phyloP scores from a whole-genome alignment of 345 rosid species.

The Kernera saxatilis region DNA sequence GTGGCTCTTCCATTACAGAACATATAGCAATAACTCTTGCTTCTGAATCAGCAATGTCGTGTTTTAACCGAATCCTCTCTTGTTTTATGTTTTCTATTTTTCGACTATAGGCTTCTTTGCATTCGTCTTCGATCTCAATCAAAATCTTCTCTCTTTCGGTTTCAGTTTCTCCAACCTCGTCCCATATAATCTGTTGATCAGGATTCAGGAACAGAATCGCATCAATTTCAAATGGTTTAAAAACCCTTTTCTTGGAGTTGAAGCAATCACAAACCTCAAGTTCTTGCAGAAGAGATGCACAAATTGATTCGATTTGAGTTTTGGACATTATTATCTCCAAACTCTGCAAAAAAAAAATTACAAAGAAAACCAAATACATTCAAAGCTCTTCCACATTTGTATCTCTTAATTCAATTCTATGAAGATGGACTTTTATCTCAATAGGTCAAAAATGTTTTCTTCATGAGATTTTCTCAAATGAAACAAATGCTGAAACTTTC shows the following conservation, averaged over 20 bases:
- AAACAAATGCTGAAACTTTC: not conserved
- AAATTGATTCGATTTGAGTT: conserved; percentile 51
- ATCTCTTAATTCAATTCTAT: not conserved
- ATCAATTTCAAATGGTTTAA: not conserved
- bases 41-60: conserved; percentile 71
- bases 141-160: conserved; percentile 68
- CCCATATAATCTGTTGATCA: conserved; percentile 64
- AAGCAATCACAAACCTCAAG: conserved; percentile 60
- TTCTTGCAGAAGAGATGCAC: conserved; percentile 60
- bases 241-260: not conserved
- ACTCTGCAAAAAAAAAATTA: not conserved
- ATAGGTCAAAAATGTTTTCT: not conserved
- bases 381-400: not conserved
- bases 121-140: conserved; percentile 80
- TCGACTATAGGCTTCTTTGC: conserved; percentile 61
- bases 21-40: conserved; percentile 75
- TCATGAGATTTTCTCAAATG: not conserved
- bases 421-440: not conserved
- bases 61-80: conserved; percentile 55
- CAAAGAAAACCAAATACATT: not conserved
- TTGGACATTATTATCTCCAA: conserved; percentile 41
- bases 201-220: not conserved
- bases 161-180: conserved; percentile 82
- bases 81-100: conserved; percentile 68
- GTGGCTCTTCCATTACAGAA: conserved; percentile 83